Conservation (phyloP, 352 stramenopile species). For the Globisporangium mamillatum region DNA sequence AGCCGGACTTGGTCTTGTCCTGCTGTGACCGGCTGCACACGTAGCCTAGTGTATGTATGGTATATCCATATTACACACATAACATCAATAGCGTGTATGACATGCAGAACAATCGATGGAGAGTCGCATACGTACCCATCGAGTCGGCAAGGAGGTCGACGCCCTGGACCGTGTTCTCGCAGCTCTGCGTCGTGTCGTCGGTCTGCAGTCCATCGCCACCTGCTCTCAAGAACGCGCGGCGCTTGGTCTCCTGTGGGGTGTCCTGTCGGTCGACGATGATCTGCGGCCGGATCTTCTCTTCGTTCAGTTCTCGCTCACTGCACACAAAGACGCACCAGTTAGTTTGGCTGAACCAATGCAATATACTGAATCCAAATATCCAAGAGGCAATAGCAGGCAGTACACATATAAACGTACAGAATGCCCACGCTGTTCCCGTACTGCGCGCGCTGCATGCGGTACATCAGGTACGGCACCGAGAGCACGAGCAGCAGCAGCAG, state of each 20-base stretch:
- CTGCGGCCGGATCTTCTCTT: constrained; percentile 55
- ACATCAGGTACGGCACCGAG: constrained; percentile 41
- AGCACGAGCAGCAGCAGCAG: constrained; percentile 37
- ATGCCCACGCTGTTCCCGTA: constrained; percentile 12
- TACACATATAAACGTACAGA: neutral
- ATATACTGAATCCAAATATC: neutral
- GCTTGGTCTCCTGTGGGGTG: constrained; percentile 22
- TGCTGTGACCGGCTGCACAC: constrained; percentile 50
- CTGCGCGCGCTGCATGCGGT: constrained; percentile 37
- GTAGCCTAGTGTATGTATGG: constrained; percentile 26
- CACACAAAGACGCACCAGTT: neutral
- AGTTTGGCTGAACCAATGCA: neutral
- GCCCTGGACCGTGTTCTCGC: constrained; percentile 59
- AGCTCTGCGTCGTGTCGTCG: constrained; percentile 32
- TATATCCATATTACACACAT: neutral
- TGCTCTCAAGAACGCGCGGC: constrained; percentile 45
- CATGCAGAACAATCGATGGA: neutral
- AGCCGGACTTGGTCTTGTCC: constrained; percentile 36
- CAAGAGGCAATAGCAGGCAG: neutral
- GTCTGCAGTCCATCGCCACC: constrained; percentile 43
- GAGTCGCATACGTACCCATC: constrained; percentile 27
- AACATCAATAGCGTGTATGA: neutral
- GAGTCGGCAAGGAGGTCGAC: constrained; percentile 49
- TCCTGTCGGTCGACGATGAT: constrained; percentile 54
- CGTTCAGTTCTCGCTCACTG: constrained; percentile 43